Percentiles rank a stretch among this genome's conserved stretches.
These are phyloP conservation scores for Talaromyces trachyspermus DNA, from an alignment of 495 filamentous ascomycete species.

Conservation along the genomic window DNA sequence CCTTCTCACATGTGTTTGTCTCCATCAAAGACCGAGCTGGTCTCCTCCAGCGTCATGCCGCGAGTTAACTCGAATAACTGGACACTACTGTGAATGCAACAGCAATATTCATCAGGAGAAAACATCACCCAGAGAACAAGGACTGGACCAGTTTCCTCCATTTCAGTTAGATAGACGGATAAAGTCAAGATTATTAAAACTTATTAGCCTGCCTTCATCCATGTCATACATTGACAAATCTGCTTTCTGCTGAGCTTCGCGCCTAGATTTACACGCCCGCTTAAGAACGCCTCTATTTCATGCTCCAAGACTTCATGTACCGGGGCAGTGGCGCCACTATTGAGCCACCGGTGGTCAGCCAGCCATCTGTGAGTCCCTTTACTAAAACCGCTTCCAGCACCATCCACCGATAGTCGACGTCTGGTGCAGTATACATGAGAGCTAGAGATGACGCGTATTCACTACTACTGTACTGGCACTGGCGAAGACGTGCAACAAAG, in stretches of 20 bases:
- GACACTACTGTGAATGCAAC: too few relatives aligned
- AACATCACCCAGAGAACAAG: not conserved
- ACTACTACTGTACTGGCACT: not conserved
- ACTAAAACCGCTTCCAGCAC: constrained; percentile 2
- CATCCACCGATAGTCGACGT: not conserved
- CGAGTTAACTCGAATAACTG: too few relatives aligned
- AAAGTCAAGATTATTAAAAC: not conserved
- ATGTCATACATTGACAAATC: not conserved
- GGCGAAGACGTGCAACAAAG: not conserved
- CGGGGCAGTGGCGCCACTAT: not conserved
- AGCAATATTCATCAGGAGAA: not conserved
- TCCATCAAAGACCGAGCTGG: too few relatives aligned
- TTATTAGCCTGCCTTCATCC: not conserved
- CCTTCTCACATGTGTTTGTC: too few relatives aligned
- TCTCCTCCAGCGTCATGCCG: too few relatives aligned
- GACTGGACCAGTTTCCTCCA: not conserved
- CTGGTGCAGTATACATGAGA: not conserved
- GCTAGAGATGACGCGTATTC: not conserved
- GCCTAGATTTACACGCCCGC: not conserved
- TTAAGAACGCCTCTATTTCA: not conserved
- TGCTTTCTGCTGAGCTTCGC: not conserved
- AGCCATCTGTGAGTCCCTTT: constrained; percentile 1
- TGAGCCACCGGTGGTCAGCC: not conserved
- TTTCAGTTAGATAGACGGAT: not conserved
- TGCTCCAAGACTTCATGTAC: not conserved